phyloP scores from a whole-genome alignment of 108 stramenopile species.

The Heterococcus sp. region DNA sequence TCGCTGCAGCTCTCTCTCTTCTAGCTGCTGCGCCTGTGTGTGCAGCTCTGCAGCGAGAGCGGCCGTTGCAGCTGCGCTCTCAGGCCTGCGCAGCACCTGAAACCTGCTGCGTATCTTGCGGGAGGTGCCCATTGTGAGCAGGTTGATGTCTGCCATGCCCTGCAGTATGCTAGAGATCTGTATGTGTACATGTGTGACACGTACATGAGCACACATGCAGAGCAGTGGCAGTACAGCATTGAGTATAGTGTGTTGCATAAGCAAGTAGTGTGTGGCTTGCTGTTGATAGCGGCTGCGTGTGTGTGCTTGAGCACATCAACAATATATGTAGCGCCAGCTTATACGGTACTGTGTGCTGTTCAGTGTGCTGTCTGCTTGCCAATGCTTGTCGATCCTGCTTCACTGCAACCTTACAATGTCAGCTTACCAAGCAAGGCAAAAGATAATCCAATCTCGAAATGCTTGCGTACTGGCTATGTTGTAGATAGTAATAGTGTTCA shows the following conservation, averaged over 20 bases:
- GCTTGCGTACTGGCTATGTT: background rate
- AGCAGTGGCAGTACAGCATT: background rate
- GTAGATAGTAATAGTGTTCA: background rate
- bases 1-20: too few relatives aligned
- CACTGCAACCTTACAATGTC: background rate
- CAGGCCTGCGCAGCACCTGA: constrained; percentile 1
- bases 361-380: too few relatives aligned
- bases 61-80: background rate
- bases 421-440: background rate
- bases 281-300: too few relatives aligned
- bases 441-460: background rate
- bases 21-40: background rate
- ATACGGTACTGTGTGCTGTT: too few relatives aligned
- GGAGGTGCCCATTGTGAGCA: constrained; percentile 18
- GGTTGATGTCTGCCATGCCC: constrained; percentile 2
- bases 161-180: constrained; percentile 33
- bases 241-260: background rate
- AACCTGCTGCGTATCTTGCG: constrained; percentile 33
- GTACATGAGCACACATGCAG: background rate
- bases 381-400: background rate
- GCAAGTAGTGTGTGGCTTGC: background rate
- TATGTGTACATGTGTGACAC: background rate
- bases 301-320: background rate
- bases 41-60: background rate
- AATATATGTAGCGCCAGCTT: too few relatives aligned